Conservation (phyloP, 768 basidiomycete species). For the Serpula lacrymans region DNA sequence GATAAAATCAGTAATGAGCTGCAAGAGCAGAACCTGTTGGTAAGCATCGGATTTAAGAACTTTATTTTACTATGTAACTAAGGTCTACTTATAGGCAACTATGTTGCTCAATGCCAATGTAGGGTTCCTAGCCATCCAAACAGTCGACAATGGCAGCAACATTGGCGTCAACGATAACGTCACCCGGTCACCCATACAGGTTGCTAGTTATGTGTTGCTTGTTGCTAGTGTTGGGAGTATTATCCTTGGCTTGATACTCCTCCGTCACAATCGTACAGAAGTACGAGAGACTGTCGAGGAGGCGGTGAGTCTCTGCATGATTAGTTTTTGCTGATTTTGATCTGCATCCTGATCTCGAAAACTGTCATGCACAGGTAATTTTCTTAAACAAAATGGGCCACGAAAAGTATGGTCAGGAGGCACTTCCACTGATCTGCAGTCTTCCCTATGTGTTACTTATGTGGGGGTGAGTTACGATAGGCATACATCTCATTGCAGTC, state of each 20-base stretch:
- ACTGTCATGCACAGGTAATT: too few relatives aligned
- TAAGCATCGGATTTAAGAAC: conserved; percentile 18
- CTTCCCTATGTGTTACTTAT: conserved; percentile 39
- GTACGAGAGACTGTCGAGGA: conserved; percentile 17
- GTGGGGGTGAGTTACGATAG: conserved; percentile 39
- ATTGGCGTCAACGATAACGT: too few relatives aligned
- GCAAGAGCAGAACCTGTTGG: conserved; percentile 46
- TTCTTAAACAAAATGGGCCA: conserved; percentile 19
- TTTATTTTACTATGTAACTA: background rate
- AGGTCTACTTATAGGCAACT: conserved; percentile 34
- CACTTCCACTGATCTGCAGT: conserved; percentile 37
- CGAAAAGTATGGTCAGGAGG: conserved; percentile 26
- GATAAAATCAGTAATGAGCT: conserved; percentile 41
- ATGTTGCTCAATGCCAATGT: conserved; percentile 52
- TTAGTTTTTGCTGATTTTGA: too few relatives aligned
- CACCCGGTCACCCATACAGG: conserved; percentile 26
- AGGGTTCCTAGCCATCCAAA: conserved; percentile 50
- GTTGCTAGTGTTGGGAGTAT: conserved; percentile 33
- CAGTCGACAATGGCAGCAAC: conserved; percentile 19
- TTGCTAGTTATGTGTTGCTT: conserved; percentile 37
- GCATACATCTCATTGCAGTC: too few relatives aligned
- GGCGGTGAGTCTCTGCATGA: conserved; percentile 33
- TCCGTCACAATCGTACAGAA: conserved; percentile 33
- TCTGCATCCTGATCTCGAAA: too few relatives aligned
- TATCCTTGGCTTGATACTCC: conserved; percentile 33